Conservation (phyloP, 1,139 yeast species). For the Debaryomycetaceae sp. region DNA sequence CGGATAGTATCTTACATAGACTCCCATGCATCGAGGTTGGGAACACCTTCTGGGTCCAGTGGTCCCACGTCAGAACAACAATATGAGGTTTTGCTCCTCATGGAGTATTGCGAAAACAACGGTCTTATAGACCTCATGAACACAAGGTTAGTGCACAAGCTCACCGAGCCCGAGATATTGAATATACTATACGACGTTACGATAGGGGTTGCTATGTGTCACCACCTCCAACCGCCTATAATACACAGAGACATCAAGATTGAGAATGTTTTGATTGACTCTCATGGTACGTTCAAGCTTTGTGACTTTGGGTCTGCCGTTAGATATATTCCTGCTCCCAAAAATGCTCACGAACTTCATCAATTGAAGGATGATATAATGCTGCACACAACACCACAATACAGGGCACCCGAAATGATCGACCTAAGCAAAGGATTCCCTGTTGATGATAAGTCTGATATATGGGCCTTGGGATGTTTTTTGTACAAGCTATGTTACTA, state of each 20-base stretch:
- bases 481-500: constrained; percentile 73
- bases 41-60: constrained; percentile 2
- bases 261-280: constrained; percentile 68
- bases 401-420: constrained; percentile 79
- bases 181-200: constrained; percentile 81
- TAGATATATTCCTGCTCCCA: constrained; percentile 60
- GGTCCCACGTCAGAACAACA: constrained; percentile 29
- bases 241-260: constrained; percentile 78
- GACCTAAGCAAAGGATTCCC: constrained; percentile 65
- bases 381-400: constrained; percentile 80
- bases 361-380: constrained; percentile 62
- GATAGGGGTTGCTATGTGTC: constrained; percentile 85
- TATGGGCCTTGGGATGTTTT: constrained; percentile 83
- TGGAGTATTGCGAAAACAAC: constrained; percentile 88
- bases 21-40: constrained; percentile 83
- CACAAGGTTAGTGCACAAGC: constrained; percentile 74
- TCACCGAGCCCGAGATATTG: constrained; percentile 78
- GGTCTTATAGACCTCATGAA: constrained; percentile 95
- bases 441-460: constrained; percentile 73
- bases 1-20: constrained; percentile 88
- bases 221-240: constrained; percentile 73
- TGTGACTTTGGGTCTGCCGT: constrained; percentile 80
- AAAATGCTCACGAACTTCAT: constrained; percentile 58
- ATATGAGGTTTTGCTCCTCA: constrained; percentile 84
- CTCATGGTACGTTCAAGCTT: constrained; percentile 53